These are phyloP conservation scores for Mercurialis annua DNA, from an alignment of 345 rosid genomes.

Conservation along the genomic window DNA sequence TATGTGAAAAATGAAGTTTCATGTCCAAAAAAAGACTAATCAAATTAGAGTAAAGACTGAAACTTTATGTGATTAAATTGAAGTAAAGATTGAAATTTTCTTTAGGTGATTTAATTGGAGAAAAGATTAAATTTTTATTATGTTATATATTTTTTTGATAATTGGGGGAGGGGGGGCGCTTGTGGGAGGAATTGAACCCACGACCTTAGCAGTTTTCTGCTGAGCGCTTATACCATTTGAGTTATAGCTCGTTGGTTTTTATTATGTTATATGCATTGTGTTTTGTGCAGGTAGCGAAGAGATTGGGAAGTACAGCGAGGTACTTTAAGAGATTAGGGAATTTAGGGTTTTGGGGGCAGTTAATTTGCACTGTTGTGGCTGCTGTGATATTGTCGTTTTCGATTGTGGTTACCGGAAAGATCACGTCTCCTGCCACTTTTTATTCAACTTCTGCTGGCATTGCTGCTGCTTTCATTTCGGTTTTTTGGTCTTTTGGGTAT, in stretches of 20 bases:
- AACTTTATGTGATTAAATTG: background rate
- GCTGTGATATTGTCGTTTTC: conserved; percentile 92
- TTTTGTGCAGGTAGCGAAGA: conserved; percentile 72
- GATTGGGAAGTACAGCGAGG: conserved; percentile 88
- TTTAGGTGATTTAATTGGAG: too few species aligned
- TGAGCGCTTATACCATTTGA: too few species aligned
- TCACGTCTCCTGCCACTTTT: conserved; percentile 78
- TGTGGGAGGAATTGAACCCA: too few species aligned
- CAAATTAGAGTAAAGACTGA: too few species aligned
- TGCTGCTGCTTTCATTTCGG: conserved; percentile 81
- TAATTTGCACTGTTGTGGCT: conserved; percentile 74
- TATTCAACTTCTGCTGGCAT: conserved; percentile 89
- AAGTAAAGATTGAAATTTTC: background rate
- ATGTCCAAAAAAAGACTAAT: too few species aligned
- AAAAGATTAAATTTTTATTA: too few species aligned
- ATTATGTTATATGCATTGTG: background rate
- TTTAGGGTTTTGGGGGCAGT: conserved; percentile 97
- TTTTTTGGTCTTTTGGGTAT: conserved; percentile 96
- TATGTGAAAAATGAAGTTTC: too few species aligned
- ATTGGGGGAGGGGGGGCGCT: too few species aligned
- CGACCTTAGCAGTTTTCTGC: too few species aligned
- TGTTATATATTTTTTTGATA: too few species aligned
- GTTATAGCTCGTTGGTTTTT: too few species aligned
- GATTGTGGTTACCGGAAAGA: conserved; percentile 66
- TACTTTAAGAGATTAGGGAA: conserved; percentile 83